Evolutionary conservation across 305 asterid genomes (phyloP).

Genomic region (Solanum chacoense): DNA sequence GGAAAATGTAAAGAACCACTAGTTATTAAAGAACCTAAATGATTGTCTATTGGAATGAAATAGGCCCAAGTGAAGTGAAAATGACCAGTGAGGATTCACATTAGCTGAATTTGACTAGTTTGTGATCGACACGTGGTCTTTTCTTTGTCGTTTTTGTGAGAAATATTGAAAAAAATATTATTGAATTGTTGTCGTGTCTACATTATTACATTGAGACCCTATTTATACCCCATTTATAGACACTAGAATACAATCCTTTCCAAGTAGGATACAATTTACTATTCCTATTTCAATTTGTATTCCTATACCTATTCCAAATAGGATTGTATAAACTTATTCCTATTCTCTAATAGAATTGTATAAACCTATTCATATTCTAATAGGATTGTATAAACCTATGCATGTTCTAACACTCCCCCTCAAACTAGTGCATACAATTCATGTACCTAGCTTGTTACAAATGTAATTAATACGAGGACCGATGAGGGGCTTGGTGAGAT

Average conservation of each 20-base stretch:
- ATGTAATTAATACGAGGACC: not conserved
- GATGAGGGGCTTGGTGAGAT: not conserved
- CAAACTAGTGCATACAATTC: not conserved
- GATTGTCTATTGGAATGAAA: not conserved
- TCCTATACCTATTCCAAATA: too few species aligned
- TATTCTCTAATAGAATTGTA: too few species aligned
- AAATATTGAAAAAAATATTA: too few species aligned
- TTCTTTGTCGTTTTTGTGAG: not conserved
- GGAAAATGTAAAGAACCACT: not conserved
- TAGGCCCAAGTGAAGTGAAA: not conserved
- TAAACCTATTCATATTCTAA: too few species aligned
- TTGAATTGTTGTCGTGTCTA: not conserved
- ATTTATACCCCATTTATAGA: not conserved
- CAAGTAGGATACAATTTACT: not conserved
- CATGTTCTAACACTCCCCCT: not conserved
- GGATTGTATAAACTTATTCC: too few species aligned
- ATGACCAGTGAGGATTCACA: not conserved
- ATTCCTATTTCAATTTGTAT: not conserved
- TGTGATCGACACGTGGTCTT: not conserved
- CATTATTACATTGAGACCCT: not conserved
- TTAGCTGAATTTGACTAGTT: not conserved
- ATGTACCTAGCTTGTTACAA: not conserved
- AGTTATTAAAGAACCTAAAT: not conserved
- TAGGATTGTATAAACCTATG: too few species aligned
- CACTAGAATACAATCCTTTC: too few species aligned